Evolutionary conservation across 768 basidiomycete genomes (phyloP), one percentile per base, ranked within the genome.

Genomic region (Pisolithus tinctorius): DNA sequence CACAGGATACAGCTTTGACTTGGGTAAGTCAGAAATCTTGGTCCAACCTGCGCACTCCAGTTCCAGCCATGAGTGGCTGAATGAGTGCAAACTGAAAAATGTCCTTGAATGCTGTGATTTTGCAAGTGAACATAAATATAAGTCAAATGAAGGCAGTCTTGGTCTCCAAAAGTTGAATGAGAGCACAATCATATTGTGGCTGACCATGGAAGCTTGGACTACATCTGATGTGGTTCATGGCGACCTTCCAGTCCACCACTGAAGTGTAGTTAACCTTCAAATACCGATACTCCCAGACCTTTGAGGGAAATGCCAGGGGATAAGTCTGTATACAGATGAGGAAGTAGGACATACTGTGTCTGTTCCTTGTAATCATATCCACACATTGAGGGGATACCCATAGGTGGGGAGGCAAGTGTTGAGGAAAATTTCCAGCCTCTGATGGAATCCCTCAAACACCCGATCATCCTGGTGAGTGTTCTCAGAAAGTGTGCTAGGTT

Each of bases 261-360:
- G 61, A 69, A 7, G 50, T 56, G 54, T 67, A 73, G 20, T 60
- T 54, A 16, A 69, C 51, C 45, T 56, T 63, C 27, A 71, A 49
- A 43, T 29, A 29, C 27, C 1, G 27, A 29, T 29, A 29, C 27
- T 29, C 27, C 7, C 7, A 7, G 7, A 29, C 27, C 27, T 29
- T 29, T 29, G 27, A 5, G 27, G 4, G 27, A 3, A 29, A 29
- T 29, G 7, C 27, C 27, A 5, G 7, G 27, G 27, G 27, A 4
- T 29, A 2, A 29, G 27, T 29, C 27, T 29, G 27, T 7, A 29
- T 29, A 29, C 7, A 29, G 27, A 29, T 4, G 27, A 29, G 27
- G 3, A 29, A 29, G 27, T 7, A 29, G 7, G 4, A 29, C 7
- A 29, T 29, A 29, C 27, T 29, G 27, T 29, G 3, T 7, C 7